phyloP scores from a whole-genome alignment of 192 early-diverging fungal genomes.

The Umbelopsis sp. region DNA sequence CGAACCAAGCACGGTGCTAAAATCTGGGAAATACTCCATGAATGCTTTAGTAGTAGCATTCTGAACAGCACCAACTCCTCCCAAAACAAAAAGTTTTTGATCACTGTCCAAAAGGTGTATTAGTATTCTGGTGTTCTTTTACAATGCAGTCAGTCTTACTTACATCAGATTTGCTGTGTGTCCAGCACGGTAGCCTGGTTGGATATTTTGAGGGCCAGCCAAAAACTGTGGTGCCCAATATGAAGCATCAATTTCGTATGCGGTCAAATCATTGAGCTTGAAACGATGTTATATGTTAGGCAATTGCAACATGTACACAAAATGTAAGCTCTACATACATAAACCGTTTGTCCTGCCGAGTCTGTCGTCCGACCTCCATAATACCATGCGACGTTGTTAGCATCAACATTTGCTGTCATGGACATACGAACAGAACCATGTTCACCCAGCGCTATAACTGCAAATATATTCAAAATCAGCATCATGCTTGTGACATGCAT shows the following conservation, averaged over 20 bases:
- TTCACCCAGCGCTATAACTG: neutral
- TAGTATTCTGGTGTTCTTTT: neutral
- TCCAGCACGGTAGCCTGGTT: neutral
- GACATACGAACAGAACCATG: neutral
- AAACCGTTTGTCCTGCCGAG: neutral
- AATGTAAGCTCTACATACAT: neutral
- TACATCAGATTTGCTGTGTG: slow-evolving; percentile 6
- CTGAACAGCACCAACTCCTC: neutral
- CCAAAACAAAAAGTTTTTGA: neutral
- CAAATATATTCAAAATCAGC: neutral
- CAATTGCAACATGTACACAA: neutral
- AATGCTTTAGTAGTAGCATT: neutral
- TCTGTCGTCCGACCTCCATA: neutral
- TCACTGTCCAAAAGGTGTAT: neutral
- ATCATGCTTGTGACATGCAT: neutral
- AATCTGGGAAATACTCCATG: neutral
- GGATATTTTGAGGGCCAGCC: neutral
- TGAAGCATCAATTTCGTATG: neutral
- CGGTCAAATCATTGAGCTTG: neutral
- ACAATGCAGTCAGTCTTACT: neutral
- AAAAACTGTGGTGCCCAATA: neutral
- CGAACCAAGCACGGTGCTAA: neutral
- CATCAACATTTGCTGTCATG: slow-evolving; percentile 3
- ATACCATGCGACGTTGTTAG: slow-evolving; percentile 6
- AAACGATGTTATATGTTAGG: neutral